These are phyloP conservation scores for Pythium phragmiticola DNA, from an alignment of 352 stramenopile species.

Conservation along the genomic window DNA sequence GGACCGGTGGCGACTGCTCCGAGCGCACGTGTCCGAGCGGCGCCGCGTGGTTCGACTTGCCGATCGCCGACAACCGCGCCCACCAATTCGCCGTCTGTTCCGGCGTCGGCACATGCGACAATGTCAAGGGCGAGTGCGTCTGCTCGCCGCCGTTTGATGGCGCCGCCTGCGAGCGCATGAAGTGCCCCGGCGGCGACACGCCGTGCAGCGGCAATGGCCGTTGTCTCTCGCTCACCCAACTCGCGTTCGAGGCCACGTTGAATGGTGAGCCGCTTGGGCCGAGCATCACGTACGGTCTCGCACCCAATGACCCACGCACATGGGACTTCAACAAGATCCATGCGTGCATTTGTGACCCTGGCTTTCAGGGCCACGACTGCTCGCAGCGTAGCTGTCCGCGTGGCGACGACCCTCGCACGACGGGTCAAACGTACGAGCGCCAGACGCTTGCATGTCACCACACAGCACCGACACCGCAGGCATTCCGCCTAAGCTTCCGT, in stretches of 20 bases:
- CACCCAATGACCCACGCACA: constrained; percentile 62
- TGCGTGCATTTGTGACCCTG: constrained; percentile 85
- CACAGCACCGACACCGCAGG: constrained; percentile 30
- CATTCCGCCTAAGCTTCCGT: constrained; percentile 68
- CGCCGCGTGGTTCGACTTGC: constrained; percentile 72
- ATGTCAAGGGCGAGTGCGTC: constrained; percentile 54
- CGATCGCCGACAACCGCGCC: constrained; percentile 46
- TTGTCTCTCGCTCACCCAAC: constrained; percentile 65
- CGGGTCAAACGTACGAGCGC: constrained; percentile 53
- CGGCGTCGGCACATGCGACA: constrained; percentile 66
- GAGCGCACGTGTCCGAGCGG: constrained; percentile 60
- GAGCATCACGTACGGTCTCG: constrained; percentile 55
- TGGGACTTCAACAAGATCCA: constrained; percentile 90
- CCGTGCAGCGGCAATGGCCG: constrained; percentile 63
- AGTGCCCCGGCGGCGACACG: constrained; percentile 52
- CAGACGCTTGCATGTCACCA: constrained; percentile 60
- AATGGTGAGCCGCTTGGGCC: constrained; percentile 47
- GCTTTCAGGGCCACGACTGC: constrained; percentile 87
- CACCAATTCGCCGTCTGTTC: constrained; percentile 61
- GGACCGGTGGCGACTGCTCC: constrained; percentile 67
- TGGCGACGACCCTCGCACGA: constrained; percentile 71
- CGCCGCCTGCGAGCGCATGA: constrained; percentile 66
- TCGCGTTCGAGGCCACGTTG: constrained; percentile 44
- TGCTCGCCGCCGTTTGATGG: constrained; percentile 66
- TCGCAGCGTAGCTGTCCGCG: constrained; percentile 51